Percentiles rank a stretch among this genome's conserved stretches.
Conservation (phyloP, 176 grass and related monocot genomes). For the Eleusine indica region DNA sequence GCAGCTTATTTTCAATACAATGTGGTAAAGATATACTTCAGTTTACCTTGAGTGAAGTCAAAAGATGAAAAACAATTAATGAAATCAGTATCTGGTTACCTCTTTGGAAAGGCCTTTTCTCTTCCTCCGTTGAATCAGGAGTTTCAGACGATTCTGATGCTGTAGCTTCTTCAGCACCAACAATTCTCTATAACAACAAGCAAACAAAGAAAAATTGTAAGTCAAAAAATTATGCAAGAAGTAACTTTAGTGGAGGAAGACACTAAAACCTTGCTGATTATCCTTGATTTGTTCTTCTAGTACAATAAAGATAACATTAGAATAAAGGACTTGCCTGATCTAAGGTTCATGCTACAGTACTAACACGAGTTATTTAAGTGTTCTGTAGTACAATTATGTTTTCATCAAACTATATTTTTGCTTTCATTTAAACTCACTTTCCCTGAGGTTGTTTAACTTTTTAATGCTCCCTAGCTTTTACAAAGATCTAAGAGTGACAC, state of each 20-base stretch:
- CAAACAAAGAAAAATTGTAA: conserved; percentile 29
- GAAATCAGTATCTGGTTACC: conserved; percentile 49
- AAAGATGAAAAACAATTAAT: not conserved
- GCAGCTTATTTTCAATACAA: not conserved
- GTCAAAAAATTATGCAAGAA: conserved; percentile 5
- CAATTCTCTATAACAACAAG: conserved; percentile 62
- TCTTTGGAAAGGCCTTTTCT: conserved; percentile 71
- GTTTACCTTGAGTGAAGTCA: conserved; percentile 12
- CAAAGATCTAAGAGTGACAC: conserved; percentile 12
- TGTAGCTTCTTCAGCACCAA: conserved; percentile 58
- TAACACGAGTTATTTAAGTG: conserved; percentile 19
- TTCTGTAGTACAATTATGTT: not conserved
- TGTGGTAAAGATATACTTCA: not conserved
- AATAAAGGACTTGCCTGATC: not conserved
- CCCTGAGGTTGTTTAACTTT: not conserved
- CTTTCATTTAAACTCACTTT: not conserved
- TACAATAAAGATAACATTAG: conserved; percentile 19
- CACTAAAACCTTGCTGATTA: not conserved
- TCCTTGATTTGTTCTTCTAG: not conserved
- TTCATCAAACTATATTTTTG: conserved; percentile 15
- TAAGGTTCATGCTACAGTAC: conserved; percentile 16
- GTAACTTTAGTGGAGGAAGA: not conserved
- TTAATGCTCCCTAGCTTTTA: conserved; percentile 15
- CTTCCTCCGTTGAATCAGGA: conserved; percentile 51
- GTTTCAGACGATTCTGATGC: conserved; percentile 53